A percentile compares a stretch with the other conserved stretches of the same genome.
Evolutionary conservation across 2,329 filamentous ascomycete species (phyloP).

Genomic region (Neurospora sp.): DNA sequence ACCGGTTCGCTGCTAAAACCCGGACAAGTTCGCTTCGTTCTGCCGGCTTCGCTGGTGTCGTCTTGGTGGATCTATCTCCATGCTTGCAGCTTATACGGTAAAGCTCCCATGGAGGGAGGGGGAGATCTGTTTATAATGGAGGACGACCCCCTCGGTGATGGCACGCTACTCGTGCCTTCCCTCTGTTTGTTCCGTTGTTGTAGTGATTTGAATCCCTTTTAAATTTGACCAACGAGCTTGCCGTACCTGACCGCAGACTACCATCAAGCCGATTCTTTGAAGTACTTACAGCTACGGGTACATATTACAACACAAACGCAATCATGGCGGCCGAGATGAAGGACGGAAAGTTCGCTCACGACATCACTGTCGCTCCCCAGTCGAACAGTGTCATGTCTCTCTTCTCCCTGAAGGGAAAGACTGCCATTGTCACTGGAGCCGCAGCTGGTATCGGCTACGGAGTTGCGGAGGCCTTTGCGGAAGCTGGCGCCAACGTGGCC

Average conservation of each 20-base stretch:
- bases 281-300: not conserved
- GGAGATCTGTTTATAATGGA: not conserved
- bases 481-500: constrained; percentile 62
- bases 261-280: not conserved
- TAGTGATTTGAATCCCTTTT: not conserved
- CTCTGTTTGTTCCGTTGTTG: not conserved
- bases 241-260: not conserved
- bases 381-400: constrained; percentile 48
- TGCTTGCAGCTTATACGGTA: not conserved
- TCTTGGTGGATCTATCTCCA: not conserved
- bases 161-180: not conserved
- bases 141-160: not conserved
- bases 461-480: constrained; percentile 54
- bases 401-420: constrained; percentile 60
- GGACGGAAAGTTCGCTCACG: constrained; percentile 44
- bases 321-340: constrained; percentile 30
- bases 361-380: constrained; percentile 40
- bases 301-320: constrained; percentile 1
- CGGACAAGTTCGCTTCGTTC: not conserved
- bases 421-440: constrained; percentile 59
- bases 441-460: constrained; percentile 57
- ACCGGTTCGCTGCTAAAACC: too few species aligned
- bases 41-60: not conserved
- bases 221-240: not conserved
- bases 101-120: not conserved